Conservation (phyloP, 129 eudicot species). For the Pseudognaphalium luteoalbum region DNA sequence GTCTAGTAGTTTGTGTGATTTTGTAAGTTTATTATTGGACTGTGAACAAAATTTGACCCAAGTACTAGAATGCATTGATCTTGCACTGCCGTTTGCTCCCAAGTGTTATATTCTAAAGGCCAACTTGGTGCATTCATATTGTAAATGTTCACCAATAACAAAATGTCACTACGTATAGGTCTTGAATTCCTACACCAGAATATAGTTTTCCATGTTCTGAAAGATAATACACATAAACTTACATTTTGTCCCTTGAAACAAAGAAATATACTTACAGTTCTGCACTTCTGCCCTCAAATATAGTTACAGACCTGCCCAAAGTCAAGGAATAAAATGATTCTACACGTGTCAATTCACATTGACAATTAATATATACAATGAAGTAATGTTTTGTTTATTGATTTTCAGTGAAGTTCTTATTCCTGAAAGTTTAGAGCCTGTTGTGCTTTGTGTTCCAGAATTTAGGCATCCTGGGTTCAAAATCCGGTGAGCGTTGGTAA, state of each 20-base stretch:
- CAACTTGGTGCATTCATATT: not conserved
- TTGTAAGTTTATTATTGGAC: slow-evolving; percentile 20
- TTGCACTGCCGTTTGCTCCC: too few relatives aligned
- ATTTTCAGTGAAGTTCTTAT: not conserved
- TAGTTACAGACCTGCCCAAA: too few relatives aligned
- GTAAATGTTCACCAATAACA: not conserved
- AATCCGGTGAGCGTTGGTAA: slow-evolving; percentile 57
- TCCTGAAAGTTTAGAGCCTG: slow-evolving; percentile 11
- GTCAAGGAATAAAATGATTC: not conserved
- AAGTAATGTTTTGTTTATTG: not conserved
- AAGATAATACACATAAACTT: too few relatives aligned
- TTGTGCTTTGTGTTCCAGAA: slow-evolving; percentile 45
- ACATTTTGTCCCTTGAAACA: too few relatives aligned
- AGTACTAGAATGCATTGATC: not conserved
- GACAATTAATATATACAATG: not conserved
- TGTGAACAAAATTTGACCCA: slow-evolving; percentile 17
- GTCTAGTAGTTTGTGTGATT: slow-evolving; percentile 32
- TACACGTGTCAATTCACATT: not conserved
- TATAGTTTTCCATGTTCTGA: too few relatives aligned
- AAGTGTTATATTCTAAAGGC: too few relatives aligned
- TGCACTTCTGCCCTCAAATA: too few relatives aligned
- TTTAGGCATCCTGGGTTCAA: slow-evolving; percentile 48
- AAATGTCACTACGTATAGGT: too few relatives aligned
- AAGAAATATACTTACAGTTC: too few relatives aligned
- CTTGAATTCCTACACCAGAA: too few relatives aligned